phyloP scores from a whole-genome alignment of 192 early-diverging fungal genomes.

The Neocallimastix lanati region DNA sequence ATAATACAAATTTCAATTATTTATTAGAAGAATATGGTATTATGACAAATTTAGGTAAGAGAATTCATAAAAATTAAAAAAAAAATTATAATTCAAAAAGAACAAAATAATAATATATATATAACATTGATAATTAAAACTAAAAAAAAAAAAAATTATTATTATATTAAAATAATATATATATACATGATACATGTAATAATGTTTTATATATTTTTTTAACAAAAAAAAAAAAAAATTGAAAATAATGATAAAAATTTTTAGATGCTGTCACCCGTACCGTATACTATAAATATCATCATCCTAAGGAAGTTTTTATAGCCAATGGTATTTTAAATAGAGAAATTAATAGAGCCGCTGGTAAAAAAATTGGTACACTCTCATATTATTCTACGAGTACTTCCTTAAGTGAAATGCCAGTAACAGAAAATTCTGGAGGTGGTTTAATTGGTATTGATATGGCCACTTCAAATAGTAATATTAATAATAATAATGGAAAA shows the following conservation, averaged over 20 bases:
- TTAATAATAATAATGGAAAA: too few relatives aligned
- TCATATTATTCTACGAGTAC: neutral
- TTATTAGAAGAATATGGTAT: constrained; percentile 45
- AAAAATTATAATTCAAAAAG: too few relatives aligned
- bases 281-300: constrained; percentile 39
- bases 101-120: too few relatives aligned
- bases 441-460: constrained; percentile 5
- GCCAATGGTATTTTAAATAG: constrained; percentile 38
- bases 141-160: too few relatives aligned
- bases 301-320: constrained; percentile 44
- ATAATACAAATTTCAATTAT: constrained; percentile 46
- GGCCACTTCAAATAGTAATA: neutral
- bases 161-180: too few relatives aligned
- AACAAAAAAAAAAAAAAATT: too few relatives aligned
- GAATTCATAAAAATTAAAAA: too few relatives aligned
- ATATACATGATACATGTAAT: too few relatives aligned
- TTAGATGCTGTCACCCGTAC: constrained; percentile 33
- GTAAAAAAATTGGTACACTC: constrained; percentile 14
- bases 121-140: too few relatives aligned
- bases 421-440: constrained; percentile 2
- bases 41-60: constrained; percentile 31
- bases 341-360: constrained; percentile 35
- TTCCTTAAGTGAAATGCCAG: neutral
- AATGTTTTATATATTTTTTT: too few relatives aligned
- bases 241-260: neutral